Conservation (phyloP, 2,329 filamentous ascomycete species). For the Ophiostoma ulmi region DNA sequence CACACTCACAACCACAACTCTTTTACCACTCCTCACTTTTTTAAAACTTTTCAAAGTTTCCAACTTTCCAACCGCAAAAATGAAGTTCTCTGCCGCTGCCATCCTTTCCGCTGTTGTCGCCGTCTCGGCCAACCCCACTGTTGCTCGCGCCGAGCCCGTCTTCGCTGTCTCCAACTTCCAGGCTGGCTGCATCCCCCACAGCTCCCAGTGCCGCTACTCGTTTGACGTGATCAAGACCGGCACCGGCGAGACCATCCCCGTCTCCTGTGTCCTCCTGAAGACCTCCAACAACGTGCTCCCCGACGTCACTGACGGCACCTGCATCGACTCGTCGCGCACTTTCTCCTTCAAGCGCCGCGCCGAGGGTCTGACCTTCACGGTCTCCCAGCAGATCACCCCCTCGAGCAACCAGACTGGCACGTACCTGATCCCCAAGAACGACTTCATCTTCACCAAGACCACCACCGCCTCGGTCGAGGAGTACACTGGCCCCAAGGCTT, state of each 20-base stretch:
- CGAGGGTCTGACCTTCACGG: slow-evolving; percentile 1
- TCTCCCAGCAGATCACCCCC: neutral
- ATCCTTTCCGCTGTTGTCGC: slow-evolving; percentile 1
- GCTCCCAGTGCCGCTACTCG: slow-evolving; percentile 12
- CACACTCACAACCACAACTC: too few species aligned
- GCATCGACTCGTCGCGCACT: slow-evolving; percentile 2
- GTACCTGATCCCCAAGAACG: neutral
- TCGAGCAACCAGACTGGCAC: neutral
- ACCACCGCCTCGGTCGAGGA: neutral
- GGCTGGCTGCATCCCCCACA: slow-evolving; percentile 13
- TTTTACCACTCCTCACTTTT: neutral
- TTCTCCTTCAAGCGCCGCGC: neutral
- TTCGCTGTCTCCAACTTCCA: neutral
- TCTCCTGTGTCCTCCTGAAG: neutral
- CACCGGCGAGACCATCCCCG: slow-evolving; percentile 11
- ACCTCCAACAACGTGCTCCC: neutral
- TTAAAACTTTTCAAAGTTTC: neutral
- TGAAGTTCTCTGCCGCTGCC: slow-evolving; percentile 12
- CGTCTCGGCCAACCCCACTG: slow-evolving; percentile 10
- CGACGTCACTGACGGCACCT: neutral
- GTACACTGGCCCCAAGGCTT: neutral
- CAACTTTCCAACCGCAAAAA: neutral
- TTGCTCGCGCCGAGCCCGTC: neutral
- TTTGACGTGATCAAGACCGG: neutral
- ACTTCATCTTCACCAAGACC: neutral